Evolutionary conservation across 1,139 yeast genomes (phyloP), one percentile per base, ranked within the genome.

Genomic region (Protomyces gravidus): DNA sequence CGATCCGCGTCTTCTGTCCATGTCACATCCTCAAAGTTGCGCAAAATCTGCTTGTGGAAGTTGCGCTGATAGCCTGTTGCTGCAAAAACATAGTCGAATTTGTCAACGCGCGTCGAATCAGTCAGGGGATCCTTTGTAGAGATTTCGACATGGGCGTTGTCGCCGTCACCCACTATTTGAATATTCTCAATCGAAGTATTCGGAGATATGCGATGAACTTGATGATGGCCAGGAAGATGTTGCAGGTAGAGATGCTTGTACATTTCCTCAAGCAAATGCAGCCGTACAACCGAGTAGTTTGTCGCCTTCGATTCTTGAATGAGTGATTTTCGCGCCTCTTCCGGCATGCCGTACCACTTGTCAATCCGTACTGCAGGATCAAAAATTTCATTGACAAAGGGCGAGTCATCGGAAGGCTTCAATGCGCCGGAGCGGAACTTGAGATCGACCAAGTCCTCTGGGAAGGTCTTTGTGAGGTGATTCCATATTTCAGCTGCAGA

Each of bases 381-480:
- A 53, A 66, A 66, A 7, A 66, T 61, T 47, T 66, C 68, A 40
- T 66, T 66, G 21, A 66, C 68, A 58, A 66, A 66, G 15, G 68
- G 68, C n/a, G 67, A 63, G 33, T 66, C 68, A 33, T 66, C 68
- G 6, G 68, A 59, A 7, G 68, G 68, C 15, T 63, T 60, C 36
- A 66, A 52, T 5, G 68, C 67, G 5, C 61, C 61, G 3, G 61
- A 40, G 5, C 67, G 56, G 36, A 66, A 62, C 9, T 63, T 59
- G 60, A 66, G 56, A 40, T 66, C 63, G 23, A 66, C 55, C 26
- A 46, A 36, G 9, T 49, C 45, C 17, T 55, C 39, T 2, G 66
- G 65, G 15, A 60, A 46, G 19, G 26, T 47, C 13, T 55, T 23
- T 21, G 61, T 57, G 15, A 64, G 47, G 33, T 66, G 57, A 11